Conservation (phyloP, 495 filamentous ascomycete genomes). For the Talaromyces adpressus region DNA sequence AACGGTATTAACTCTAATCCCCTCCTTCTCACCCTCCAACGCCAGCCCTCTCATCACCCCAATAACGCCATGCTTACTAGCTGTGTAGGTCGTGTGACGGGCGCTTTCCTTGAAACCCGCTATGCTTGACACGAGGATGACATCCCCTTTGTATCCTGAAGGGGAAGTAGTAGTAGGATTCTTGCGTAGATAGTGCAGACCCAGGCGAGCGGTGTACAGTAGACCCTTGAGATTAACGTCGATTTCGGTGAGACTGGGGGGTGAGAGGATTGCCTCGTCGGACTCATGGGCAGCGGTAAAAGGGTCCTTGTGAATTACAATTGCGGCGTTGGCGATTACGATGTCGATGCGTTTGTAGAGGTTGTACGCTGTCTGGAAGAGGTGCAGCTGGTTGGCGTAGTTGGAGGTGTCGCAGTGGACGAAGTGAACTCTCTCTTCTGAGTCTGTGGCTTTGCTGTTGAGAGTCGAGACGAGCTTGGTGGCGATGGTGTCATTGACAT, state of each 20-base stretch:
- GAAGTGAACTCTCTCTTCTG: slow-evolving; percentile 16
- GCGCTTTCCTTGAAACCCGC: slow-evolving; percentile 29
- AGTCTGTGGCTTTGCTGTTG: background rate
- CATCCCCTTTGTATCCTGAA: slow-evolving; percentile 15
- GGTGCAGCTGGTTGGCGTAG: slow-evolving; percentile 22
- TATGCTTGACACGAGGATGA: slow-evolving; percentile 26
- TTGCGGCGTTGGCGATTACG: slow-evolving; percentile 28
- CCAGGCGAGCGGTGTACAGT: slow-evolving; percentile 24
- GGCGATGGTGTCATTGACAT: slow-evolving; percentile 20
- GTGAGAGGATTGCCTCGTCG: slow-evolving; percentile 16
- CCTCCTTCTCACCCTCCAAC: slow-evolving; percentile 18
- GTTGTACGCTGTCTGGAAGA: slow-evolving; percentile 20
- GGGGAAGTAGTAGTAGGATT: slow-evolving; percentile 8
- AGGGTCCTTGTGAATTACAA: slow-evolving; percentile 22
- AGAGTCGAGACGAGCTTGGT: slow-evolving; percentile 17
- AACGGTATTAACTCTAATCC: slow-evolving; percentile 28
- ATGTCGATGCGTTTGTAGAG: slow-evolving; percentile 22
- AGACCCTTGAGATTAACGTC: slow-evolving; percentile 27
- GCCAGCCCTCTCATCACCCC: slow-evolving; percentile 28
- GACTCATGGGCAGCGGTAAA: slow-evolving; percentile 13
- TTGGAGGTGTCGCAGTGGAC: slow-evolving; percentile 27
- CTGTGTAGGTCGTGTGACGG: slow-evolving; percentile 24
- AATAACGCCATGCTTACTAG: slow-evolving; percentile 30
- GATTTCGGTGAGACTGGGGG: slow-evolving; percentile 23
- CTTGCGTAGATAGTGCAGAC: slow-evolving; percentile 23